Conservation (phyloP, 768 basidiomycete species). For the Boletus reticuloceps region DNA sequence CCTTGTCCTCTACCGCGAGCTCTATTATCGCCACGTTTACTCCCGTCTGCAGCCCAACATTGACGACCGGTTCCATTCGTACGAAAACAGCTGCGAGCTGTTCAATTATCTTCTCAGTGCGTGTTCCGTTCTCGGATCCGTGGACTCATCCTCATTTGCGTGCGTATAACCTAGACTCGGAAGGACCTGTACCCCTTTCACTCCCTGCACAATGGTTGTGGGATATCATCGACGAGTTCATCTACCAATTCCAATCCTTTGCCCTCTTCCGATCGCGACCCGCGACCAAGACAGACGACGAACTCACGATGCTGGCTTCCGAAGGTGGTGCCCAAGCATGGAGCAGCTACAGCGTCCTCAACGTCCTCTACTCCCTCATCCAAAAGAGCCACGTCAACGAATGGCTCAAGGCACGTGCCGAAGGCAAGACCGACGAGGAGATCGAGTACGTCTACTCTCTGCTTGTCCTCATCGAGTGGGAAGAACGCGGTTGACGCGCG, state of each 20-base stretch:
- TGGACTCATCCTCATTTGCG: neutral
- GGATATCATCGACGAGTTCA: slow-evolving; percentile 97
- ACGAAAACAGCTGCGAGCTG: slow-evolving; percentile 96
- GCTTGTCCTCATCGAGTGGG: neutral
- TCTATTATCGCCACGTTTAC: slow-evolving; percentile 95
- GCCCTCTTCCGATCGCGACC: slow-evolving; percentile 87
- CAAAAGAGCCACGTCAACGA: slow-evolving; percentile 97
- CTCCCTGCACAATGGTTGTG: slow-evolving; percentile 98
- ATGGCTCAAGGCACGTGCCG: slow-evolving; percentile 78
- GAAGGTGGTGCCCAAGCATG: slow-evolving; percentile 80
- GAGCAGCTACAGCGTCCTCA: slow-evolving; percentile 97
- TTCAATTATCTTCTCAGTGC: slow-evolving; percentile 96
- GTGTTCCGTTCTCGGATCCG: neutral
- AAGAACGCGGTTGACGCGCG: slow-evolving; percentile 2
- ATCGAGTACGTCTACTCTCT: slow-evolving; percentile 58
- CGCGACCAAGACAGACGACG: slow-evolving; percentile 86
- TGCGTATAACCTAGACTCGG: slow-evolving; percentile 61
- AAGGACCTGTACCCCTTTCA: slow-evolving; percentile 86
- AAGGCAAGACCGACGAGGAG: slow-evolving; percentile 79
- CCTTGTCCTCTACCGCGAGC: slow-evolving; percentile 93
- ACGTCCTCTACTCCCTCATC: slow-evolving; percentile 96
- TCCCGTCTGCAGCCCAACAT: slow-evolving; percentile 92
- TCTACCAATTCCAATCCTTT: slow-evolving; percentile 98
- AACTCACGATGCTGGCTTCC: slow-evolving; percentile 77
- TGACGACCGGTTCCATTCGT: slow-evolving; percentile 97